Evolutionary conservation across 225 moss, liverwort and hornwort genomes (phyloP), one percentile per base, ranked within the genome.

Genomic region (Lunularia cruciata): DNA sequence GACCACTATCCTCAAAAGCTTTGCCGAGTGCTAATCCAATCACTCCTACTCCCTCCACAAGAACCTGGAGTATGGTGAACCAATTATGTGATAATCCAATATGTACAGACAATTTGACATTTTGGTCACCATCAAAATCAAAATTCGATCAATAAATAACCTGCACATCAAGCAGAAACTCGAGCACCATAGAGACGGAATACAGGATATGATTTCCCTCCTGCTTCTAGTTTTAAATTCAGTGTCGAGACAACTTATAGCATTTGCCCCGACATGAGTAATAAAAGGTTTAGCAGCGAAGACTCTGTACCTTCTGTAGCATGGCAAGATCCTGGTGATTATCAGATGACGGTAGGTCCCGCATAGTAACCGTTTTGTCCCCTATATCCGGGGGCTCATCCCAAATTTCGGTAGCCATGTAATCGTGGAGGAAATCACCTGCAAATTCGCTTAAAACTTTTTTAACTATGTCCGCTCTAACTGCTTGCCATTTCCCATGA

Each of bases 281-380:
- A n/a, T n/a, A n/a, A n/a, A n/a, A n/a, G n/a, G n/a, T n/a, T n/a
- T n/a, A n/a, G n/a, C n/a, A n/a, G n/a, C n/a, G n/a, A n/a, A n/a
- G n/a, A n/a, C n/a, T n/a, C n/a, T n/a, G n/a, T n/a, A 93, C 91
- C 98, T 98, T 91, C 69, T 91, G 89, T 47, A 98, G 84, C 89
- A 89, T 91, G 69, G 85, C 75, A 69, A 81, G 82, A 72, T 98
- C 98, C 74, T 91, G 86, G 53, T 89, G 79, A 63, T 76, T 69
- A 74, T 84, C 78, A 75, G 86, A 53, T 51, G 83, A 65, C 45
- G 76, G 74, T 65, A 78, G 71, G 68, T 83, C 81, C 49, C 60
- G 60, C 14, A 46, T 26, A 35, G 70, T 57, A 69, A 58, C 71
- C 39, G 69, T 77, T 47, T 68, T 72, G 36, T 66, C 66, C 31